These are phyloP conservation scores for Quillaja saponaria DNA, from an alignment of 306 rosid genomes.

Conservation along the genomic window DNA sequence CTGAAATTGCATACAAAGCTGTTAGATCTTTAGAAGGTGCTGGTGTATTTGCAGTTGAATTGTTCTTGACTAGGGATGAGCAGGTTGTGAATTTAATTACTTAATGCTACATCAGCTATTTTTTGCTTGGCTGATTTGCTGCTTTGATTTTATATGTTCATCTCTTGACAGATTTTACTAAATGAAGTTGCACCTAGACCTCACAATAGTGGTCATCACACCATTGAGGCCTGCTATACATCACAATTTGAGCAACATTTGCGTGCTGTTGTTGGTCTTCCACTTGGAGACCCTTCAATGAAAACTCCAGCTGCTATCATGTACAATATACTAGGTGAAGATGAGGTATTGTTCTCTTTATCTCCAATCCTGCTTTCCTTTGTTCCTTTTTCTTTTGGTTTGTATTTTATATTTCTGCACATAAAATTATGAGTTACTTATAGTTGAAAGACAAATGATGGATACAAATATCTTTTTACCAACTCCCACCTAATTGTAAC, in stretches of 20 bases:
- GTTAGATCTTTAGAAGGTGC: constrained; percentile 88
- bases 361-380: not conserved
- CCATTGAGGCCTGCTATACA: constrained; percentile 84
- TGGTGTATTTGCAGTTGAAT: constrained; percentile 93
- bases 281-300: constrained; percentile 96
- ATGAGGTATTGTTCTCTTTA: constrained; percentile 50
- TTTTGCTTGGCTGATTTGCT: constrained; percentile 19
- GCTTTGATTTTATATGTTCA: not conserved
- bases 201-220: constrained; percentile 98
- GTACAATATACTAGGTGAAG: constrained; percentile 92
- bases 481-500: no score
- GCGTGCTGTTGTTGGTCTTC: constrained; percentile 93
- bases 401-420: no score
- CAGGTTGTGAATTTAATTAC: constrained; percentile 53
- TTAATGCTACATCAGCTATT: constrained; percentile 13
- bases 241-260: constrained; percentile 93
- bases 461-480: no score
- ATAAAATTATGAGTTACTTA: no score
- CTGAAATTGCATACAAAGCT: constrained; percentile 79
- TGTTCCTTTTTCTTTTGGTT: no score
- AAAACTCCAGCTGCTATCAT: constrained; percentile 79
- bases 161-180: constrained; percentile 66
- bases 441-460: no score
- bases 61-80: constrained; percentile 73
- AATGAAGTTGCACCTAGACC: constrained; percentile 98